Base-by-base conservation (phyloP, 2,329 filamentous ascomycete genomes). In the Pyrenophora tritici-repentis region DNA sequence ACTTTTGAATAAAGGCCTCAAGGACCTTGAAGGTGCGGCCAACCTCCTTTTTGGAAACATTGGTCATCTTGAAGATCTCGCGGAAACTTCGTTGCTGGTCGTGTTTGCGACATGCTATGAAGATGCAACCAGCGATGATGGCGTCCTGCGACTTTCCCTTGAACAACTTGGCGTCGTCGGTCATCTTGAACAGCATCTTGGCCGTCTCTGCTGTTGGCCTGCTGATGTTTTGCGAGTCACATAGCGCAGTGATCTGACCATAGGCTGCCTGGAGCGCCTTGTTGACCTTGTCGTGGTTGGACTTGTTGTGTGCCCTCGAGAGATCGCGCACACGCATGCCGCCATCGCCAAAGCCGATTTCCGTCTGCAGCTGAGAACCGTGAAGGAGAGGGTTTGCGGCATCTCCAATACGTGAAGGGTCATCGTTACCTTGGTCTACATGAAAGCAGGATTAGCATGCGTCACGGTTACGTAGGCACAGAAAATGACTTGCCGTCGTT, bases 341-440 rank as follows among this genome's bases (percentile, higher is more conserved):
- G 45, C 83, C 83, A 47, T 93, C 90, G 50, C 87, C 88, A 70
- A 90, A 95, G 41, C 90, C 90, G 61, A 97, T 96, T 59, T 83
- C 86, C 5, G 92, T 97, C 69, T 92, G 86, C 38, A 97, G 86
- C 76, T 96, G 91, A 59, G 91, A 88, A 49, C 91, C 92, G 67
- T 96, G 91, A 50, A 96, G 83, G 36, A 99, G 86, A 46, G 90
- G 88, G 70, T 97, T 97, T 54, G 88, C 87, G 5, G 89, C 90
- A 65, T 97, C 94, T 79, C 94, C 94, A 60, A 99, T 93, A 91
- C 94, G 94, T 52, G 91, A 97, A 4, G 95, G 94, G 63, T 99
- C 94, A 65, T 97, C 95, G 68, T 90, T 92, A 68, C 90, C 91
- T 74, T 96, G 91, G 72, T 99, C 48, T 51, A 39, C 22, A 51